Evolutionary conservation across 2,329 filamentous ascomycete genomes (phyloP), one percentile per base, ranked within the genome.

Genomic region (Madurella fahalii): DNA sequence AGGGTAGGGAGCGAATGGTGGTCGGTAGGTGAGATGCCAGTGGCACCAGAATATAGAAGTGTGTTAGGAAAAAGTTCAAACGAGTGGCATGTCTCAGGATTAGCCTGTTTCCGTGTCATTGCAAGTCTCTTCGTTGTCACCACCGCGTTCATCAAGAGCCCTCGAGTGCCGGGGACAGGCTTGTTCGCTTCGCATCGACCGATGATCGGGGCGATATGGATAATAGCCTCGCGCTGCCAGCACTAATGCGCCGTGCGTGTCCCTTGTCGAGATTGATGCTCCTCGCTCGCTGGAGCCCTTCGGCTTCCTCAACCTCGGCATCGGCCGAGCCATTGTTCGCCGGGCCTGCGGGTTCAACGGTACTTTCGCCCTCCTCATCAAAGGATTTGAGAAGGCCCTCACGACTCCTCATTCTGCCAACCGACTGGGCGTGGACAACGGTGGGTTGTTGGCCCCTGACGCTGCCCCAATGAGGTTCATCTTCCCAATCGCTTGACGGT

Each of bases 221-320:
- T 47, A 94, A 73, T 49, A 93, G 71, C 69, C 83, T 87, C 11
- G 88, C 88, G 65, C 87, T 92, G 47, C 89, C 89, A 43, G 87
- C 86, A 65, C 87, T 92, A 64, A 91, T 84, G 59, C 86, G 86
- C 51, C 86, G 80, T 17, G 76, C 81, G 63, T 92, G 87, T 9
- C 79, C 76, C 63, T 77, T 82, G 54, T 82, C 81, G 47, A 87
- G 75, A 57, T 86, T 82, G 54, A 93, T 76, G 69, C 87, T 93
- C 49, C 78, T 85, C 30, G 90, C 89, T 62, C 86, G 83, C 63
- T 84, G 81, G 18, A 77, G 62, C 41, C 74, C 72, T 20, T 68
- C 71, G 7, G 7, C 7, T 62, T 72, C 72, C 11, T 67, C 66
- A 25, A 66, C 67, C n/a, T 67, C 66, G 41, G 60, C 59, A 34